Conservation (phyloP, 2,329 filamentous ascomycete species). For the Calonectria multiphialidica region DNA sequence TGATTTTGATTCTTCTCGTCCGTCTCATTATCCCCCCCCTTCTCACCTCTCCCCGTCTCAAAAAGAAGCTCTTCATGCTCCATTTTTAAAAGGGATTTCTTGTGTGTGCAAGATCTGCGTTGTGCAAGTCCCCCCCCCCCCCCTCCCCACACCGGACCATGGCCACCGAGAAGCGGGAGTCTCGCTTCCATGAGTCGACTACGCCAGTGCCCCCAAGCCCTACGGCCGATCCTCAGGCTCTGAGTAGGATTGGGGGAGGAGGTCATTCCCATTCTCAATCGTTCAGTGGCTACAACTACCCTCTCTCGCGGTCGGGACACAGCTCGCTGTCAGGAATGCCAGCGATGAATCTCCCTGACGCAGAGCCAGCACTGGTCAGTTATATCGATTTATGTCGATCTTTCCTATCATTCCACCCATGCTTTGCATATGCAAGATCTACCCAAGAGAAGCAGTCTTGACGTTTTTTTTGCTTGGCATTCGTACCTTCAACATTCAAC, state of each 20-base stretch:
- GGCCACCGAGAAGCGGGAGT: conserved; percentile 34
- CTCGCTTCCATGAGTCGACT: conserved; percentile 38
- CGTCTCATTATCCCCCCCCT: not conserved
- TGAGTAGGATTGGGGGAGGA: conserved; percentile 34
- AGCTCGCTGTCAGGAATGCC: conserved; percentile 39
- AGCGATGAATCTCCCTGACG: conserved; percentile 33
- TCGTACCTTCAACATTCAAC: not conserved
- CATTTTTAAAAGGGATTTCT: conserved; percentile 12
- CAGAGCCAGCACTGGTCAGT: conserved; percentile 37
- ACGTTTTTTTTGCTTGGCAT: not conserved
- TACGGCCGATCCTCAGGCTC: conserved; percentile 27
- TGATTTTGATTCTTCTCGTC: conserved; percentile 24
- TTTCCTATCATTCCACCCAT: not conserved
- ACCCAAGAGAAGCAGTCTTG: not conserved
- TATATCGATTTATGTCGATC: not conserved
- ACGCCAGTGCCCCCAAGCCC: conserved; percentile 34
- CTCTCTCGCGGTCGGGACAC: conserved; percentile 32
- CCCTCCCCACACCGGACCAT: conserved; percentile 1
- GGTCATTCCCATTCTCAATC: conserved; percentile 2
- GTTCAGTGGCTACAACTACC: not conserved
- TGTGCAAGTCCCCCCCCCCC: not conserved
- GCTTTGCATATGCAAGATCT: not conserved
- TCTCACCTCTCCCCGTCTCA: not conserved
- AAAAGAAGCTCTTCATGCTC: conserved; percentile 20
- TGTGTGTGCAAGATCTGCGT: not conserved